A percentile compares a stretch with the other conserved stretches of the same genome.
Conservation (phyloP, 495 filamentous ascomycete species). For the Penicillium herquei region DNA sequence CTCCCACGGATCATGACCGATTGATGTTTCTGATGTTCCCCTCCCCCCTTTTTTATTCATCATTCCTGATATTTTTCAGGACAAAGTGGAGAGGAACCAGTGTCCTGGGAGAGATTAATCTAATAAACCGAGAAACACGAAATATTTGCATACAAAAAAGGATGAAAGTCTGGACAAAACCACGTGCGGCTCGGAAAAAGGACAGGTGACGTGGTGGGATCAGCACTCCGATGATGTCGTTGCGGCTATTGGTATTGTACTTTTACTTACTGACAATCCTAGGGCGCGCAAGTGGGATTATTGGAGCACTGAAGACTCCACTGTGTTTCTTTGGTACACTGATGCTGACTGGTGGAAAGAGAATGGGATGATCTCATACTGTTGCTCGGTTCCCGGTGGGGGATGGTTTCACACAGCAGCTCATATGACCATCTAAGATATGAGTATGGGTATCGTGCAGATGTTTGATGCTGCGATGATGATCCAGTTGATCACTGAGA, state of each 20-base stretch:
- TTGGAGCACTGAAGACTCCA: constrained; percentile 8
- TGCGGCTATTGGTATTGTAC: not conserved
- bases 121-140: not conserved
- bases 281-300: too few relatives aligned
- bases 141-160: too few relatives aligned
- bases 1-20: not conserved
- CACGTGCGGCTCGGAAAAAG: constrained; percentile 12
- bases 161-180: not conserved
- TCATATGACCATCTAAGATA: not conserved
- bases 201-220: constrained; percentile 21
- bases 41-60: not conserved
- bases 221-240: constrained; percentile 26
- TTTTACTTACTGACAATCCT: not conserved
- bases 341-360: constrained; percentile 3
- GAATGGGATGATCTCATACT: constrained; percentile 6
- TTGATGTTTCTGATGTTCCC: constrained; percentile 2
- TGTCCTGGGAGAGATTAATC: not conserved
- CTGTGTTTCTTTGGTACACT: constrained; percentile 7
- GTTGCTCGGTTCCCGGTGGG: constrained; percentile 3
- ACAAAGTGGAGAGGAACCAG: not conserved
- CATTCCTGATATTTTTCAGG: not conserved
- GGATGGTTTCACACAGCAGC: constrained; percentile 4
- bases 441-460: too few relatives aligned
- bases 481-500: not conserved
- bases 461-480: too few relatives aligned